Percentiles rank a stretch among this genome's conserved stretches.
phyloP scores from a whole-genome alignment of 2,329 filamentous ascomycete species.

The Diplodia intermedia region DNA sequence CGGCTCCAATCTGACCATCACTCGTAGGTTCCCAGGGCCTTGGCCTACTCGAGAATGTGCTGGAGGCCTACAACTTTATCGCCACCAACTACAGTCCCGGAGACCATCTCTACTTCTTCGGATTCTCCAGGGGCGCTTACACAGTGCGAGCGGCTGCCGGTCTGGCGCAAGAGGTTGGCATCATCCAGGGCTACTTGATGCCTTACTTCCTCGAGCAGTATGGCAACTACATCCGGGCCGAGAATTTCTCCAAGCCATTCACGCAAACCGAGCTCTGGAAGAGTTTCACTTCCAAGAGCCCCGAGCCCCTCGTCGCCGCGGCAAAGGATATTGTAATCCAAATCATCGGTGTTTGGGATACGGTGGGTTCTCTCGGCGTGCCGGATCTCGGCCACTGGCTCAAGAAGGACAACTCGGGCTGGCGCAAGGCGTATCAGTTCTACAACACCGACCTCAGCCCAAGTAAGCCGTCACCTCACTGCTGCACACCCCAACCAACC shows the following conservation, averaged over 20 bases:
- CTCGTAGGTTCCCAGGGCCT: background rate
- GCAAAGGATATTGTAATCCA: slow-evolving; percentile 43
- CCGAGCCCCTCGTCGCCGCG: background rate
- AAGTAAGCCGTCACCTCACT: background rate
- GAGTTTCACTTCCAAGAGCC: background rate
- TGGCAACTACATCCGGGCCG: slow-evolving; percentile 12
- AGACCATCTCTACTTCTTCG: slow-evolving; percentile 48
- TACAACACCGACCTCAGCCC: slow-evolving; percentile 24
- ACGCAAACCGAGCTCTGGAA: background rate
- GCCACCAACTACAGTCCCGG: slow-evolving; percentile 60
- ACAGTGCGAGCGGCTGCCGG: slow-evolving; percentile 51
- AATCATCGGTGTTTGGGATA: slow-evolving; percentile 58
- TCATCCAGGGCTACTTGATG: slow-evolving; percentile 55
- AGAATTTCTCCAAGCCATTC: slow-evolving; percentile 1
- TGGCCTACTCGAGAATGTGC: slow-evolving; percentile 55
- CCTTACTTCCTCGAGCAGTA: slow-evolving; percentile 52
- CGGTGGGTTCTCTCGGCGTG: slow-evolving; percentile 35
- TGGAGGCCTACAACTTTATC: slow-evolving; percentile 59
- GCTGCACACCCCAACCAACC: no score
- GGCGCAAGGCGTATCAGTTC: slow-evolving; percentile 30
- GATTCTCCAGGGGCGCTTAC: slow-evolving; percentile 55
- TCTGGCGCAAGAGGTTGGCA: slow-evolving; percentile 55
- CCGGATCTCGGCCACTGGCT: slow-evolving; percentile 2
- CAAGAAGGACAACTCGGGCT: slow-evolving; percentile 28
- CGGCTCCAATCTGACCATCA: background rate